phyloP scores from a whole-genome alignment of 2,329 filamentous ascomycete genomes.

The Penicillium glabrum region DNA sequence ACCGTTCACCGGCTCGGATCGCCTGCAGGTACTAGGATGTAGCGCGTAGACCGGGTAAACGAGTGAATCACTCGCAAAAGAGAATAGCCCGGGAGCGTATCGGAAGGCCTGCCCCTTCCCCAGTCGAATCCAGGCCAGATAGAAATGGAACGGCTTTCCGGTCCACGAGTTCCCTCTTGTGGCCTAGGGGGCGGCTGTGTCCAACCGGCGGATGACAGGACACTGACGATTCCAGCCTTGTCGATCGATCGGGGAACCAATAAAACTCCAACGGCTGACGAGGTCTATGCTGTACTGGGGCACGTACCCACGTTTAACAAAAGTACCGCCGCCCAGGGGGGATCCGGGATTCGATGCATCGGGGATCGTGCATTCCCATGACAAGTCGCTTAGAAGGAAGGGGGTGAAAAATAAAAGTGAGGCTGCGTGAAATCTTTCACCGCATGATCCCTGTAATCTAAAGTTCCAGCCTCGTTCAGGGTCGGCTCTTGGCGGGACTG shows the following conservation, averaged over 20 bases:
- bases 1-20: conserved; percentile 30
- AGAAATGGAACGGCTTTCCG: conserved; percentile 13
- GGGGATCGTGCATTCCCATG: background rate
- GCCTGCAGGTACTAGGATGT: conserved; percentile 30
- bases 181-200: conserved; percentile 5
- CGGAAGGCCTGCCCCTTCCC: conserved; percentile 1
- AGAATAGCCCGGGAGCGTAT: conserved; percentile 6
- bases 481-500: conserved; percentile 20
- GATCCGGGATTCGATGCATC: background rate
- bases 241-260: conserved; percentile 14
- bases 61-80: conserved; percentile 10
- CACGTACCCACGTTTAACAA: background rate
- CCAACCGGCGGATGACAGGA: conserved; percentile 14
- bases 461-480: conserved; percentile 12
- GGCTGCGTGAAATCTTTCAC: conserved; percentile 2
- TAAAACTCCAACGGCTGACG: background rate
- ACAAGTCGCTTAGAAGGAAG: background rate
- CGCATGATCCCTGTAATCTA: conserved; percentile 2
- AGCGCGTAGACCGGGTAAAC: conserved; percentile 1
- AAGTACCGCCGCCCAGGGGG: conserved; percentile 7
- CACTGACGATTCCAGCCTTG: conserved; percentile 9
- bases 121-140: conserved; percentile 4
- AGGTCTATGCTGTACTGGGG: conserved; percentile 3
- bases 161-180: conserved; percentile 10
- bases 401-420: background rate